phyloP scores from a whole-genome alignment of 108 stramenopile species.

The Mediolabrus comicus region DNA sequence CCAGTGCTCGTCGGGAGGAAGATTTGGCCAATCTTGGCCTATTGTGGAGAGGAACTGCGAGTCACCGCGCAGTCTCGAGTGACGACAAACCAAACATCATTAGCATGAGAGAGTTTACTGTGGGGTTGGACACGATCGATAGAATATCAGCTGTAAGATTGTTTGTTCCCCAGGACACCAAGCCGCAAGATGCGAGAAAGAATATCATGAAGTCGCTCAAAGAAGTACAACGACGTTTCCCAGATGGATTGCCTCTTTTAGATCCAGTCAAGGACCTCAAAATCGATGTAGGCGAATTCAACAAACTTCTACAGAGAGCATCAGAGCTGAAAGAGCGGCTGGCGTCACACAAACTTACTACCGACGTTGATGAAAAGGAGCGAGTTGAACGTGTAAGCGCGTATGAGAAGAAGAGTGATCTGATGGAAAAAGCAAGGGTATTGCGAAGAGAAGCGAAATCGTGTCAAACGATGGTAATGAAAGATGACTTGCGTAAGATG shows the following conservation, averaged over 20 bases:
- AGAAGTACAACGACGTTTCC: conserved; percentile 81
- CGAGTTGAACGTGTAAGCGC: conserved; percentile 51
- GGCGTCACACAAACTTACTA: conserved; percentile 48
- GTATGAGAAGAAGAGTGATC: conserved; percentile 65
- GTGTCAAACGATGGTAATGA: conserved; percentile 91
- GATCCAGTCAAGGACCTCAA: conserved; percentile 92
- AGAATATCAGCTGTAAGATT: conserved; percentile 83
- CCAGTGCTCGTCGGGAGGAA: conserved; percentile 52
- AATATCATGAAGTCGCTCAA: conserved; percentile 63
- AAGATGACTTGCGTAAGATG: conserved; percentile 95
- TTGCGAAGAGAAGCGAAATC: conserved; percentile 75
- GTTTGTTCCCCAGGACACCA: conserved; percentile 72
- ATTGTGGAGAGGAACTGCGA: conserved; percentile 71
- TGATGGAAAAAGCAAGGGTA: conserved; percentile 67
- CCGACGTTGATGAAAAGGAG: conserved; percentile 55
- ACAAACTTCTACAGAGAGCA: conserved; percentile 80
- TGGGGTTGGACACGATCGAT: conserved; percentile 77
- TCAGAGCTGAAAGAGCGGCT: conserved; percentile 64
- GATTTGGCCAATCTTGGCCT: conserved; percentile 65
- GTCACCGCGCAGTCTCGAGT: conserved; percentile 53
- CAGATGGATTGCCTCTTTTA: conserved; percentile 84
- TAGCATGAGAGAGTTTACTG: conserved; percentile 75
- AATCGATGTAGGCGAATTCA: conserved; percentile 74
- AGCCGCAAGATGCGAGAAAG: conserved; percentile 59
- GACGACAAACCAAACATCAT: conserved; percentile 52